These are phyloP conservation scores for Carex myosuroides DNA, from an alignment of 176 grass and related monocot species.

Conservation along the genomic window DNA sequence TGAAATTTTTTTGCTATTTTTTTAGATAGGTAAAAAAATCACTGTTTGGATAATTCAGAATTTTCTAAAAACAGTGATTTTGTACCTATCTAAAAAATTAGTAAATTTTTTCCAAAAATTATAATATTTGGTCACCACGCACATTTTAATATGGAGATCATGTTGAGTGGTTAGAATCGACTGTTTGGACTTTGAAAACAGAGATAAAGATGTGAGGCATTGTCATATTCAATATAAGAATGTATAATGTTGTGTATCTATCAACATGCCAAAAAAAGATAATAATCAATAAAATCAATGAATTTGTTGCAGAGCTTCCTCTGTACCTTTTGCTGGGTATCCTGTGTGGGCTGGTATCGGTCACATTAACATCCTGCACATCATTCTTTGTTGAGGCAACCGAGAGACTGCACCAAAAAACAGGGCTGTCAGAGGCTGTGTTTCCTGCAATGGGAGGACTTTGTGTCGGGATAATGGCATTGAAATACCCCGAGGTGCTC, in stretches of 20 bases:
- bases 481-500: slow-evolving; percentile 80
- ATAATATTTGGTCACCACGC: no score
- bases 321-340: slow-evolving; percentile 83
- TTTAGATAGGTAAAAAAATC: no score
- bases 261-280: no score
- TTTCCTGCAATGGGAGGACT: slow-evolving; percentile 72
- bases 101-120: no score
- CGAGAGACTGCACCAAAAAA: slow-evolving; percentile 50
- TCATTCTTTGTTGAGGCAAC: slow-evolving; percentile 45
- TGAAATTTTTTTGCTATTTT: no score
- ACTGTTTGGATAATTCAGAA: no score
- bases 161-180: no score
- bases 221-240: slow-evolving; percentile 15
- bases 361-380: slow-evolving; percentile 63
- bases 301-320: slow-evolving; percentile 93
- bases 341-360: slow-evolving; percentile 77
- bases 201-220: no score
- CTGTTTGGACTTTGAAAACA: no score
- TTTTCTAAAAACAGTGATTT: no score
- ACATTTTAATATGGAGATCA: no score
- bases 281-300: slow-evolving; percentile 55
- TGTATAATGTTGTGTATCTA: slow-evolving; percentile 34
- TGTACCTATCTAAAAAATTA: no score
- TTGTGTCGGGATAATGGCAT: slow-evolving; percentile 77
- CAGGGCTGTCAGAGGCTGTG: slow-evolving; percentile 50